Conservation (phyloP, 192 early-diverging fungal species). For the Rhizophagus clarus region DNA sequence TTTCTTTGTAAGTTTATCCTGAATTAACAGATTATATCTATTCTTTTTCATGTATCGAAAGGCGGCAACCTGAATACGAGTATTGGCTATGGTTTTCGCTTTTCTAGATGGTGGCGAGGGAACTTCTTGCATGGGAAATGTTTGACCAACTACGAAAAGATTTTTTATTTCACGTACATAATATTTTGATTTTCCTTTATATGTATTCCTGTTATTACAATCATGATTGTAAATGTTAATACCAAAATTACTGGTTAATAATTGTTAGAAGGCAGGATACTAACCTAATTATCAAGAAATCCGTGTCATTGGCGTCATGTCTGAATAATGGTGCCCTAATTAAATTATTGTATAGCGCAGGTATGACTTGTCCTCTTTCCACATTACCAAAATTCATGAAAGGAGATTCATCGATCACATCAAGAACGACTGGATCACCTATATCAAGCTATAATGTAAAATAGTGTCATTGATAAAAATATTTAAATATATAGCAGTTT, state of each 20-base stretch:
- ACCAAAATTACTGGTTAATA: background rate
- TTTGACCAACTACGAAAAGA: slow-evolving; percentile 89
- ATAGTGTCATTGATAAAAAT: background rate
- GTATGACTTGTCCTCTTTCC: slow-evolving; percentile 85
- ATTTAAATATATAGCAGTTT: background rate
- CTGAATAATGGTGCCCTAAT: slow-evolving; percentile 89
- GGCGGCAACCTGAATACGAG: slow-evolving; percentile 84
- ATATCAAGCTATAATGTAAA: slow-evolving; percentile 56
- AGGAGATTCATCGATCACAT: slow-evolving; percentile 88
- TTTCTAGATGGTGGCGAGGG: slow-evolving; percentile 94
- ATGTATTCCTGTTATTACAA: slow-evolving; percentile 52
- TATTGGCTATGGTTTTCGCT: slow-evolving; percentile 83
- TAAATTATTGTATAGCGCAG: slow-evolving; percentile 91
- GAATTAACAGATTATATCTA: slow-evolving; percentile 70
- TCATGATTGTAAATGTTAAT: background rate
- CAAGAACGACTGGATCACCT: slow-evolving; percentile 84
- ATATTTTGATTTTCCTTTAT: slow-evolving; percentile 81
- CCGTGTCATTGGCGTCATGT: slow-evolving; percentile 69
- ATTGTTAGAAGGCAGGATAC: background rate
- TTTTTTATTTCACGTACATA: slow-evolving; percentile 82
- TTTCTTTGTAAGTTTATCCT: slow-evolving; percentile 73
- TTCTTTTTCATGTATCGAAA: slow-evolving; percentile 87
- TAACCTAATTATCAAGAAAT: slow-evolving; percentile 82
- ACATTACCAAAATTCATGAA: slow-evolving; percentile 96
- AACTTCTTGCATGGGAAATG: slow-evolving; percentile 91